A percentile compares a stretch with the other conserved stretches of the same genome.
These are phyloP conservation scores for Fremontodendron californicum DNA, from an alignment of 345 rosid genomes.

Conservation along the genomic window DNA sequence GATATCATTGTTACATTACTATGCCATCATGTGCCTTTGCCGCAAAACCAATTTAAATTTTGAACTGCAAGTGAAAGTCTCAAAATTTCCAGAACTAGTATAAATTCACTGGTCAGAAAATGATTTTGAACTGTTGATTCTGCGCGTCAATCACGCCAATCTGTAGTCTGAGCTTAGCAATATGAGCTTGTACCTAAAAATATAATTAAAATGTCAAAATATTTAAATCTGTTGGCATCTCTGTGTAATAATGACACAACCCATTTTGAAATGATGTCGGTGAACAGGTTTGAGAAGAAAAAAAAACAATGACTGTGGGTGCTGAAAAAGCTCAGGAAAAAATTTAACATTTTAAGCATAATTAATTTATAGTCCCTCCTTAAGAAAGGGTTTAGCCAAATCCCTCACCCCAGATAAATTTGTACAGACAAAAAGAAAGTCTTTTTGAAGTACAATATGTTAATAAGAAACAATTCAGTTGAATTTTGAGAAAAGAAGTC, in stretches of 20 bases:
- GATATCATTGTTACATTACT: slow-evolving; percentile 21
- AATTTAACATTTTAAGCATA: not conserved
- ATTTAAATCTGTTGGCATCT: not conserved
- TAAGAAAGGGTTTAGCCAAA: not conserved
- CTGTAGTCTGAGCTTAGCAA: slow-evolving; percentile 57
- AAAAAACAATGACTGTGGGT: not conserved
- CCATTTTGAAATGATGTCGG: not conserved
- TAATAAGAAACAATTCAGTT: not conserved
- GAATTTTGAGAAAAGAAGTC: too few relatives aligned
- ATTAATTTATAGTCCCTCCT: not conserved
- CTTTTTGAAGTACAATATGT: not conserved
- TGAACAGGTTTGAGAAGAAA: not conserved
- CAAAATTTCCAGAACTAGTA: slow-evolving; percentile 4
- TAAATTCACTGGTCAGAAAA: slow-evolving; percentile 46
- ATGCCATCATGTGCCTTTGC: slow-evolving; percentile 18
- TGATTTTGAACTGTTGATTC: slow-evolving; percentile 55
- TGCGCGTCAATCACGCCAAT: slow-evolving; percentile 62
- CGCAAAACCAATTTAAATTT: slow-evolving; percentile 14
- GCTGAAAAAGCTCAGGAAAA: not conserved
- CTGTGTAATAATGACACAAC: not conserved
- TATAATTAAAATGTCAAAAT: slow-evolving; percentile 11
- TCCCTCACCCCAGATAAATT: not conserved
- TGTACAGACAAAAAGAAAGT: not conserved
- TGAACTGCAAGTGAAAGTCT: not conserved
- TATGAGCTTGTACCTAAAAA: slow-evolving; percentile 67